These are phyloP conservation scores for Darksidea phi DNA, from an alignment of 495 filamentous ascomycete genomes.

Conservation along the genomic window DNA sequence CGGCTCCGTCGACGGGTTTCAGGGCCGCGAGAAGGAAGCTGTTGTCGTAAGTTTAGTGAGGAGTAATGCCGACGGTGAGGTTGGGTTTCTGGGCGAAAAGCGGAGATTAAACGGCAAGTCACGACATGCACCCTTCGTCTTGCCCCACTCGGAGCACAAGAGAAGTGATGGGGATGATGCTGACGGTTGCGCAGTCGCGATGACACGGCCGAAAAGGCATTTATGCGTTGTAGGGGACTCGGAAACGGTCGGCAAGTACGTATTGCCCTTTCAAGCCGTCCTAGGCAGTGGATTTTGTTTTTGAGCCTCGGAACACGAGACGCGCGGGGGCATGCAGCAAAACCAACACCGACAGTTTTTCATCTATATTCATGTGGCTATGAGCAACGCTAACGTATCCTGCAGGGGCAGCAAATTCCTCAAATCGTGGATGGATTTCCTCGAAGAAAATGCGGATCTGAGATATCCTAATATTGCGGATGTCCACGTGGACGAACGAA, in stretches of 20 bases:
- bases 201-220: conserved; percentile 90
- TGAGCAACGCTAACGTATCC: conserved; percentile 7
- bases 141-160: conserved; percentile 9
- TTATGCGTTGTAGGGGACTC: conserved; percentile 89
- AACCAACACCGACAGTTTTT: neutral
- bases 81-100: conserved; percentile 94
- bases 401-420: conserved; percentile 75
- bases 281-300: neutral
- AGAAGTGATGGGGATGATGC: conserved; percentile 1
- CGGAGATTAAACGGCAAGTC: conserved; percentile 80
- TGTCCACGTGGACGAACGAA: conserved; percentile 43
- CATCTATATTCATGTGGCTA: neutral
- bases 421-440: conserved; percentile 81
- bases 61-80: conserved; percentile 81
- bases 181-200: conserved; percentile 64
- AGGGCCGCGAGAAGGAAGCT: conserved; percentile 95
- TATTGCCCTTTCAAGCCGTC: conserved; percentile 29
- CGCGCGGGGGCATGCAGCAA: neutral
- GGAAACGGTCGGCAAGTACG: conserved; percentile 82
- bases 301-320: conserved; percentile 12
- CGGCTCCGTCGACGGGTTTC: conserved; percentile 94
- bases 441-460: conserved; percentile 82
- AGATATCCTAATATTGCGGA: conserved; percentile 74
- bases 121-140: conserved; percentile 8
- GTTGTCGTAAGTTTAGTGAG: conserved; percentile 87